phyloP scores from a whole-genome alignment of 257 asterid species.

The Nemophila menziesii region DNA sequence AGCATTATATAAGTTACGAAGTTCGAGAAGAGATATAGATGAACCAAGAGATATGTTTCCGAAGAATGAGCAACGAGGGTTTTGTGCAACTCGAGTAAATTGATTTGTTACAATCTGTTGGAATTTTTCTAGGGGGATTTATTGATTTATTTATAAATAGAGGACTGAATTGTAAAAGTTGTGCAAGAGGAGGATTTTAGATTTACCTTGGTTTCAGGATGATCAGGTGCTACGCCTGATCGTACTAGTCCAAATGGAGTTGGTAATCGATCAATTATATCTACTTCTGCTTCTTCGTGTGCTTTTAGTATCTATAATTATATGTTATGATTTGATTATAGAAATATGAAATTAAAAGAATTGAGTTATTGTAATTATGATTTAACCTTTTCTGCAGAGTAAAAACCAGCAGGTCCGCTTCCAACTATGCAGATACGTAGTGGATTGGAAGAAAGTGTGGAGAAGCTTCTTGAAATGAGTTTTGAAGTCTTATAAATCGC shows the following conservation, averaged over 20 bases:
- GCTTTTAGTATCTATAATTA: slow-evolving; percentile 60
- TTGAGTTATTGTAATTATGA: not conserved
- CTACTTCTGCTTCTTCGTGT: slow-evolving; percentile 62
- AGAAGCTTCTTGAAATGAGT: slow-evolving; percentile 32
- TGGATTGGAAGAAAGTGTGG: slow-evolving; percentile 32
- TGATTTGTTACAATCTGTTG: slow-evolving; percentile 81
- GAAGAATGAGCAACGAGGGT: slow-evolving; percentile 62
- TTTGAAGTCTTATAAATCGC: slow-evolving; percentile 16
- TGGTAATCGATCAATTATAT: slow-evolving; percentile 81
- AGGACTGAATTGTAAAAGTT: slow-evolving; percentile 4
- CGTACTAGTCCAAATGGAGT: slow-evolving; percentile 94
- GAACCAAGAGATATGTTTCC: slow-evolving; percentile 84
- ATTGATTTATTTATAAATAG: too few species aligned
- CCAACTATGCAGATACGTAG: slow-evolving; percentile 74
- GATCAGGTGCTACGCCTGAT: slow-evolving; percentile 96
- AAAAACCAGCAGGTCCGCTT: slow-evolving; percentile 95
- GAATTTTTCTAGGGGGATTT: slow-evolving; percentile 28
- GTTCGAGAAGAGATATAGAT: slow-evolving; percentile 59
- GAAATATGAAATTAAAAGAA: not conserved
- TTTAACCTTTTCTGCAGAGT: slow-evolving; percentile 74
- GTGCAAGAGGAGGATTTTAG: not conserved
- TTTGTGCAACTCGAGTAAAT: slow-evolving; percentile 66
- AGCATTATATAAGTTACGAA: slow-evolving; percentile 68
- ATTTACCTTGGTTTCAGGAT: slow-evolving; percentile 85
- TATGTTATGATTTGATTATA: not conserved